Base-by-base conservation (phyloP, 106 monocot genomes). In the Hemerocallis citrina region DNA sequence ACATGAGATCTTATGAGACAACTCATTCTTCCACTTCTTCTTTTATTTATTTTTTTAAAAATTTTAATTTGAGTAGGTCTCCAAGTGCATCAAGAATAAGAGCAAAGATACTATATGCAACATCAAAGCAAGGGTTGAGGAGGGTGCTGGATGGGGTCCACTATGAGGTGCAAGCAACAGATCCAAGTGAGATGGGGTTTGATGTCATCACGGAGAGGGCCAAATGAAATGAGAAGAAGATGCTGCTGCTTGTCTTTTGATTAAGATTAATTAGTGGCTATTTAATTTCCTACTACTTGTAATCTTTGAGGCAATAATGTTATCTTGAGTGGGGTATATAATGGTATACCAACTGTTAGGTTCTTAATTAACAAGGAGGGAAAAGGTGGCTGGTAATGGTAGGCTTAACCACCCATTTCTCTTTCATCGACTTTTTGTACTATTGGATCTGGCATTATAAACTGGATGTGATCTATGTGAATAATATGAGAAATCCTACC, bases 151-250 rank as follows among this genome's bases (percentile, higher is more conserved):
- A 92, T 41, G 92, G 92, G 54, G 79, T 92, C 56, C 86, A 86
- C 67, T 92, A 83, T 61, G 92, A 92, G 60, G 72, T 92, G 72
- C 92, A 92, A 42, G 92, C 80, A 66, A 92, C 92, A 1, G 92
- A 92, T 41, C 74, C 92, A 7, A 67, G 83, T 16, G 92, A 92
- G 74, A 88, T 92, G 92, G 92, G 81, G 5, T 81, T 84, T 54
- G 92, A 92, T 66, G 72, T 92, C 61, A 92, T 92, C 50, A 76
- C 49, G 39, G 75, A 79, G 45, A 75, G 81, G 34, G 84, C 92
- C 22, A 76, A 88, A 35, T 57, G 57, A 57, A 9, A 20, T 1
- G 17, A 5, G n/a, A 3, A 11, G n/a, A n/a, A n/a, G n/a, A n/a
- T n/a, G n/a, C n/a, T n/a, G n/a, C n/a, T n/a, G n/a, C n/a, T n/a